Base-by-base conservation (phyloP, 345 rosid genomes). In the Syzygium oleosum region DNA sequence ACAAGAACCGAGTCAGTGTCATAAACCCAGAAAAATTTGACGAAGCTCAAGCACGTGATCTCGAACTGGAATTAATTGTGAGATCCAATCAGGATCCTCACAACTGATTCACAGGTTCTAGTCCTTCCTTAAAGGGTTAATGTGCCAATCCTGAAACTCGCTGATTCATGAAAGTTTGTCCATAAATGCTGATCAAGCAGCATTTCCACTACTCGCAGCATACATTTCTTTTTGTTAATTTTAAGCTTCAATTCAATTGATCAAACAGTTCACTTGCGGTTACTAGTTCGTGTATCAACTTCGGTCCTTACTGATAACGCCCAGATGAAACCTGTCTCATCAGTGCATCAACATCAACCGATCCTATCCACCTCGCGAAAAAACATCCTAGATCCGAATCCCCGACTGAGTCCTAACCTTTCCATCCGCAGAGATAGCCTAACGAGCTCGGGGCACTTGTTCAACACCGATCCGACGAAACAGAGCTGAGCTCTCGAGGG, bases 381-480 rank as follows among this genome's bases (percentile, higher is more conserved):
- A 19, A 34, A 73, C 41, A 17, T 16, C 49, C 80, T 85, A 92
- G 95, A 95, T 94, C 96, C 91, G 89, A 87, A 87, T 52, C 43
- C 77, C 38, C 27, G 86, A 52, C 84, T 87, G 84, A 91, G 85
- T 91, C 90, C 94, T 86, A 87, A 98, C 99, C 99, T 98, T 93
- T 97, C 98, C 94, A 95, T 92, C 77, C 88, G 94, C 80, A 98
- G 96, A 56, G 91, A 92, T 3, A 97, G 95, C 84, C 92, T 93
- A 91, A 94, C 90, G 85, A 97, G 97, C 63, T 92, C 90, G 54
- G 98, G 92, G 89, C 98, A 97, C 86, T 97, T 98, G 90, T 95
- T 95, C 91, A 98, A 88, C 88, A 97, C 88, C 8, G 99, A 98
- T 92, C 97, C 98, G 85, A 97, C 93, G 89, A 93, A 92, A 17